phyloP scores from a whole-genome alignment of 2,329 filamentous ascomycete genomes.

The Magnaporthales sp. region DNA sequence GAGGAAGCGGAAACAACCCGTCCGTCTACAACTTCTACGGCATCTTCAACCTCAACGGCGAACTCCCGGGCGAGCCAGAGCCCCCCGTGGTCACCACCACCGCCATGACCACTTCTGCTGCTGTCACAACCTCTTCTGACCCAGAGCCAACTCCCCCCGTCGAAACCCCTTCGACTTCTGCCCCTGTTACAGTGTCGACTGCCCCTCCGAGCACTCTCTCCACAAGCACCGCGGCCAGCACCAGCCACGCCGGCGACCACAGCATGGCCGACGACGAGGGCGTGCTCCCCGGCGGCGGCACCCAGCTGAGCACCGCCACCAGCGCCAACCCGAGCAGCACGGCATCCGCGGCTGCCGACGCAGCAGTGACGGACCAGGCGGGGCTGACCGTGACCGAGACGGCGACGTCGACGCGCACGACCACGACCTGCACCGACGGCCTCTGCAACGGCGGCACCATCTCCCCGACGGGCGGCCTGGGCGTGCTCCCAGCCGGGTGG shows the following conservation, averaged over 20 bases:
- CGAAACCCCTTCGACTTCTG: neutral
- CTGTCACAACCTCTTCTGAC: neutral
- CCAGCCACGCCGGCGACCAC: neutral
- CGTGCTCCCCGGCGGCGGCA: neutral
- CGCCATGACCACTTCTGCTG: neutral
- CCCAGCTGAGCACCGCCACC: neutral
- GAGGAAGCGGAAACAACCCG: neutral
- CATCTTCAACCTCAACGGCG: neutral
- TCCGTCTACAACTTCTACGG: neutral
- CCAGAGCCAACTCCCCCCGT: neutral
- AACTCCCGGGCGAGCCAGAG: neutral
- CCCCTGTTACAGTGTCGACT: neutral
- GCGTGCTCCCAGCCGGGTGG: neutral
- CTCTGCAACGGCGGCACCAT: neutral
- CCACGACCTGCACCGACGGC: constrained; percentile 4
- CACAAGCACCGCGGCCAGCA: no score
- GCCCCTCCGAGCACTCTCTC: neutral
- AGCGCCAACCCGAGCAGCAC: neutral
- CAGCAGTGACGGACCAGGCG: no score
- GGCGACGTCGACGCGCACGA: neutral
- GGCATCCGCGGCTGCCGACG: neutral
- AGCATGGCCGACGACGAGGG: constrained; percentile 1
- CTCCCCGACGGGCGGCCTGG: neutral
- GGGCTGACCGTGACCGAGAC: neutral
- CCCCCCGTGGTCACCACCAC: neutral